phyloP scores from a whole-genome alignment of 208 protist genomes.

The Crithidia sp. region DNA sequence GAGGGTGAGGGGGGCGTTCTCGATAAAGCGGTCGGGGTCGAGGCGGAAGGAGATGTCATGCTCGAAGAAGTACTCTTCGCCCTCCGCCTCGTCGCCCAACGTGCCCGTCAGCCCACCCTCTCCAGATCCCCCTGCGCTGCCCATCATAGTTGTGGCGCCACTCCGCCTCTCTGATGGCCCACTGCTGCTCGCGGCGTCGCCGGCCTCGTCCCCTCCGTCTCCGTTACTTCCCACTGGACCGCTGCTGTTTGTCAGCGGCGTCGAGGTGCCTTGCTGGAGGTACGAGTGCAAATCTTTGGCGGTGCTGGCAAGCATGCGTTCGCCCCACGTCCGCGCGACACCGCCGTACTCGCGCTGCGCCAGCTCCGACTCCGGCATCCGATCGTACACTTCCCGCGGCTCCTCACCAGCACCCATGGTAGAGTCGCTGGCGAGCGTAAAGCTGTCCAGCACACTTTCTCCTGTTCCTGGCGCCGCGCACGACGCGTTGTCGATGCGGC shows the following conservation, averaged over 20 bases:
- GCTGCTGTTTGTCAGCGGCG: too few species aligned
- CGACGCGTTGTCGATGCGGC: too few species aligned
- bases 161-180: too few species aligned
- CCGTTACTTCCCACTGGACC: too few species aligned
- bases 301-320: constrained; percentile 10
- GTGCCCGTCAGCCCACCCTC: neutral
- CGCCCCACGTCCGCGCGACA: neutral
- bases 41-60: constrained; percentile 41
- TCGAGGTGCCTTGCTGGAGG: neutral
- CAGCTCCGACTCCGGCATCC: neutral
- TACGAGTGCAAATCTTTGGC: constrained; percentile 8
- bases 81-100: neutral
- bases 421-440: neutral
- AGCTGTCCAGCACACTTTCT: neutral
- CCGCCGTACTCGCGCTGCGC: constrained; percentile 4
- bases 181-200: too few species aligned
- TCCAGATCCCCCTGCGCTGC: neutral
- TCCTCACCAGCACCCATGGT: neutral
- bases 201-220: too few species aligned
- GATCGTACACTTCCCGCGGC: neutral
- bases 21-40: constrained; percentile 48
- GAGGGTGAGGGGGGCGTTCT: constrained; percentile 43
- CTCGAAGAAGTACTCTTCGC: constrained; percentile 51
- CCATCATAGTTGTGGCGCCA: too few species aligned
- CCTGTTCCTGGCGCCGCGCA: too few species aligned